Percentiles rank a stretch among this genome's conserved stretches.
Evolutionary conservation across 768 basidiomycete genomes (phyloP).

Genomic region (Tricholoma hemisulphureum): DNA sequence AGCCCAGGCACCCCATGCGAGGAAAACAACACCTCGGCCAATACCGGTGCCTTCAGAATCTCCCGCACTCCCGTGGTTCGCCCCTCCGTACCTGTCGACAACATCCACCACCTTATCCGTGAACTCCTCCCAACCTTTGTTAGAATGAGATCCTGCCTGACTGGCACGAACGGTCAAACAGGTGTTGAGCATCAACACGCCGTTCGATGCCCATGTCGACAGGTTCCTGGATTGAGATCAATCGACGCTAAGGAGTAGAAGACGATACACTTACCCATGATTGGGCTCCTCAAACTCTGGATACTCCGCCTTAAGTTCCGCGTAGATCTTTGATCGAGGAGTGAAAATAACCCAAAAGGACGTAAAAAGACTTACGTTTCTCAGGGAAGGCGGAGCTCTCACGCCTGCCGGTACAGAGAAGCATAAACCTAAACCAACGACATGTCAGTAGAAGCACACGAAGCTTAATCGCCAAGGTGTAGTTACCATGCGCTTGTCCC

Average conservation of each 20-base stretch:
- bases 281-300: conserved; percentile 74
- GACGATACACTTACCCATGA: conserved; percentile 65
- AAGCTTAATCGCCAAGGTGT: neutral
- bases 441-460: conserved; percentile 8
- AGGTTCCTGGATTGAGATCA: conserved; percentile 57
- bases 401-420: conserved; percentile 89
- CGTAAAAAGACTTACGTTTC: conserved; percentile 53
- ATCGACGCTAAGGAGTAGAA: neutral
- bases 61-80: conserved; percentile 49
- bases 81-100: conserved; percentile 74
- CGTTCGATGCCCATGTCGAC: conserved; percentile 75
- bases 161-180: conserved; percentile 82
- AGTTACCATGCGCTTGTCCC: conserved; percentile 81
- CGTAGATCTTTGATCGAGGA: conserved; percentile 65
- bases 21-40: conserved; percentile 71
- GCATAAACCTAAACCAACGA: conserved; percentile 53
- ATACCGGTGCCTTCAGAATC: conserved; percentile 43
- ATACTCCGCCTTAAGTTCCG: conserved; percentile 81
- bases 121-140: conserved; percentile 89
- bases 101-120: conserved; percentile 77
- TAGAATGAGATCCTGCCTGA: conserved; percentile 76
- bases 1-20: conserved; percentile 91
- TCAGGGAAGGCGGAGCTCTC: conserved; percentile 73
- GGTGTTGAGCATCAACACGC: conserved; percentile 92
- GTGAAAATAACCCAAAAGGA: conserved; percentile 10